Evolutionary conservation across 805 yeast genomes (phyloP), one percentile per base, ranked within the genome.

Genomic region (Saccharomyces mikatae): DNA sequence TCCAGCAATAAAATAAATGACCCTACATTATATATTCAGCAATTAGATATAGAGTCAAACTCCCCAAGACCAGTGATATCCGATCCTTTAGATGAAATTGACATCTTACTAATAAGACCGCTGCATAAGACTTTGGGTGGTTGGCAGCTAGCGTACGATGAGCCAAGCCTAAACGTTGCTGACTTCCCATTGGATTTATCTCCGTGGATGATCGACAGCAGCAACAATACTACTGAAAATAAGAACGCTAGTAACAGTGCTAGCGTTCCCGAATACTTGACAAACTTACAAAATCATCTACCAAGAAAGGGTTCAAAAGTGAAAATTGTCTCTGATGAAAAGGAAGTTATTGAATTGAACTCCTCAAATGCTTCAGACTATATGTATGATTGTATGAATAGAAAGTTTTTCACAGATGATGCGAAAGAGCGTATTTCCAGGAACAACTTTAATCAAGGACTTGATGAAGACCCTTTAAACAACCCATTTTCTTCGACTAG

Each of bases 91-190:
- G 60, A 59, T 27, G 66, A 62, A 21, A 59, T 66, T 10, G 72
- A 68, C 52, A 55, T 68, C 11, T 41, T 68, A n/a, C 50, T 68
- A 2, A 48, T 68, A n/a, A 58, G 70, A 49, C 62, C 67, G 4
- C 48, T 59, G 3, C 31, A 57, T 2, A 60, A 62, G 2, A 46
- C 55, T 6, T 52, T 56, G 28, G 41, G 58, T 5, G 63, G 66
- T 24, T 66, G 68, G 68, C 71, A 68, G 51, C 48, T 68, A 22
- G 72, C 72, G 1, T 60, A 60, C 30, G 71, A 69, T 56, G 70
- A 67, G 50, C 72, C 71, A 17, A 62, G 57, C 52, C 52, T 68
- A 41, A 65, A 64, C 46, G 53, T 69, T 10, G 64, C 63, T 4
- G 71, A 69, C 48, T 65, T 59, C 47, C 53, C 62, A 17, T 31